Conservation (phyloP, 306 rosid species). For the Acacia melanoxylon region DNA sequence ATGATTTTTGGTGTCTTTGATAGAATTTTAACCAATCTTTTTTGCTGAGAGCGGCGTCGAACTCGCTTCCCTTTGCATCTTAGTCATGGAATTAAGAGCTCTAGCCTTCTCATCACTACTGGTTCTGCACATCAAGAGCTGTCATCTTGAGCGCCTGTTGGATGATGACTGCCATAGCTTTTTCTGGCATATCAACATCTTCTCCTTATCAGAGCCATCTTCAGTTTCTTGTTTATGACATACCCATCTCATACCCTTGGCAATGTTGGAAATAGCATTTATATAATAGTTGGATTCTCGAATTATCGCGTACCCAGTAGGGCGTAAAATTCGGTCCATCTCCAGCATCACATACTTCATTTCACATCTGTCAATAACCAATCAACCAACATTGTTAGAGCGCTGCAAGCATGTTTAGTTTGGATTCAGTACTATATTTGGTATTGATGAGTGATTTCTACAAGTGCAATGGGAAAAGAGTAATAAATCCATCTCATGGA, state of each 20-base stretch:
- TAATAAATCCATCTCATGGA: not conserved
- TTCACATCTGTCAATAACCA: constrained; percentile 66
- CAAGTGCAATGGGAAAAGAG: not conserved
- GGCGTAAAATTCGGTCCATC: constrained; percentile 93
- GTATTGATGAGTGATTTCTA: not conserved
- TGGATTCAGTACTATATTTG: not conserved
- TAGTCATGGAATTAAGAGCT: constrained; percentile 15
- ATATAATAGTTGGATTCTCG: constrained; percentile 79
- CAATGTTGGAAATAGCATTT: constrained; percentile 67
- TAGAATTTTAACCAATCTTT: constrained; percentile 46
- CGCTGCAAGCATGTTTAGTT: not conserved
- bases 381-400: constrained; percentile 20
- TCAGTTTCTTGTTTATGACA: constrained; percentile 83
- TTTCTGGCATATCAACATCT: constrained; percentile 89
- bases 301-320: constrained; percentile 69
- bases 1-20: constrained; percentile 31
- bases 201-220: constrained; percentile 68
- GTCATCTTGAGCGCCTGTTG: constrained; percentile 58
- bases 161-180: constrained; percentile 88
- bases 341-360: constrained; percentile 88
- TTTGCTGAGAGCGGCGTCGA: constrained; percentile 50
- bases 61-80: constrained; percentile 42
- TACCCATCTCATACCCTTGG: constrained; percentile 84
- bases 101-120: constrained; percentile 23
- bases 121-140: constrained; percentile 7